These are phyloP conservation scores for Bacidia rubella DNA, from an alignment of 495 filamentous ascomycete genomes.

Conservation along the genomic window DNA sequence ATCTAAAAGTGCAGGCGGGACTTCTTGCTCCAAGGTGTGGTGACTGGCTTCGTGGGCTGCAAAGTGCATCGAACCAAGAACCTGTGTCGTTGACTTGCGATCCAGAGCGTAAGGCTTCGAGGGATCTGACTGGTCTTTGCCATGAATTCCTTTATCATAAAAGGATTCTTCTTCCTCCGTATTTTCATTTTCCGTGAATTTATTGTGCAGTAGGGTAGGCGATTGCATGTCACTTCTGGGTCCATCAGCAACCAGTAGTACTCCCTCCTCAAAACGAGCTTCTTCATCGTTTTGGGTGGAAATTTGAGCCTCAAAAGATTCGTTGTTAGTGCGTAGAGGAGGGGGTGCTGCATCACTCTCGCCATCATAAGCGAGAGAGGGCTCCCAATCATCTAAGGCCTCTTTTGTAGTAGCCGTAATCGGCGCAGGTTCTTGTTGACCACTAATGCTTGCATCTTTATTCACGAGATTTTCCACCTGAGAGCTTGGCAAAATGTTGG, in stretches of 20 bases:
- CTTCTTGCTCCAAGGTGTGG: background rate
- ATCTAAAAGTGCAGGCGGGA: background rate
- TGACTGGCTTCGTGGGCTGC: constrained; percentile 1
- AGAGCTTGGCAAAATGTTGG: constrained; percentile 23
- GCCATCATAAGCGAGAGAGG: background rate
- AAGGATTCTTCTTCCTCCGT: constrained; percentile 10
- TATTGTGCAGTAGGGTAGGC: background rate
- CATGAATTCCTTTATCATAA: constrained; percentile 32
- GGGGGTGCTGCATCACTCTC: constrained; percentile 7
- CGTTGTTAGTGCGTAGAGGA: constrained; percentile 6
- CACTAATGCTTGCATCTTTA: constrained; percentile 21
- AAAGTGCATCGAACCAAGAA: constrained; percentile 26
- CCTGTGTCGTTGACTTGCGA: constrained; percentile 48
- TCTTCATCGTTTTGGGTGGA: constrained; percentile 23
- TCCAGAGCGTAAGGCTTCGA: constrained; percentile 23
- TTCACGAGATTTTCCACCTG: constrained; percentile 33
- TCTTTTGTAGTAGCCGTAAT: background rate
- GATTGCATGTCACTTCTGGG: background rate
- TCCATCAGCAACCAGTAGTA: constrained; percentile 35
- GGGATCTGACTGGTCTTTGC: constrained; percentile 25
- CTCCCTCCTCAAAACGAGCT: constrained; percentile 45
- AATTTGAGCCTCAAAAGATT: constrained; percentile 5
- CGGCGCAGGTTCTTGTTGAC: background rate
- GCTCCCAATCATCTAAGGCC: background rate
- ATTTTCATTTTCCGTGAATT: background rate